Base-by-base conservation (phyloP, 2,329 filamentous ascomycete genomes). In the Pseudogymnoascus pannorum region DNA sequence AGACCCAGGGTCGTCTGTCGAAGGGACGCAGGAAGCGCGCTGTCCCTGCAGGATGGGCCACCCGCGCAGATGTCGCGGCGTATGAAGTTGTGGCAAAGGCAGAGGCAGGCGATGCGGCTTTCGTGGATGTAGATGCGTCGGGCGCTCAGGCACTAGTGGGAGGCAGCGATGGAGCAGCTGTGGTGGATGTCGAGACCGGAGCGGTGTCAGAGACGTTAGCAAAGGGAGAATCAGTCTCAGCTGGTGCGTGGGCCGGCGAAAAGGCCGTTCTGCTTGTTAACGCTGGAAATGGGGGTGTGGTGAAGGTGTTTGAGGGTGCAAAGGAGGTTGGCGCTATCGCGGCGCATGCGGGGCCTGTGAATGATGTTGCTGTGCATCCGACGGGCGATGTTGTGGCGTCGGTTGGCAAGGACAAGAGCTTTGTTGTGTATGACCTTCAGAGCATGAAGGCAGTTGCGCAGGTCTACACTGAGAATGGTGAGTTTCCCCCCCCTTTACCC, bases 11-110 rank as follows among this genome's bases (percentile, higher is more conserved):
- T 42, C 96, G 91, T 69, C 81, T 97, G 62, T 94, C 90, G 62
- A 91, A 91, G 73, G 88, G 88, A 57, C 89, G 94, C 71, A 90
- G 93, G 77, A 97, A 95, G 82, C 88, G 94, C 64, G 84, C 91
- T 6, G 79, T 95, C 35, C 93, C 94, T 29, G 84, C 89, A 64
- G 90, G 84, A 61, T 97, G 94, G 93, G 89, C 87, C 3, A 91
- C 88, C 5, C 75, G 83, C 48, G 90, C 96, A 59, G 81, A 84
- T 5, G 80, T 99, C 48, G 79, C 81, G 60, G 74, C 78, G 36
- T 88, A 85, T 71, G 79, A 82, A 35, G 74, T 83, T 9, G 74
- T 76, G 18, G 73, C 77, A 58, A 77, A 76, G 24, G 83, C 81
- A 54, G 80, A 87, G 61, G 71, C 83, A 42, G 79, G 84, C 24